Base-by-base conservation (phyloP, 1,284 basidiomycete genomes). In the Sphagnurus paluster region DNA sequence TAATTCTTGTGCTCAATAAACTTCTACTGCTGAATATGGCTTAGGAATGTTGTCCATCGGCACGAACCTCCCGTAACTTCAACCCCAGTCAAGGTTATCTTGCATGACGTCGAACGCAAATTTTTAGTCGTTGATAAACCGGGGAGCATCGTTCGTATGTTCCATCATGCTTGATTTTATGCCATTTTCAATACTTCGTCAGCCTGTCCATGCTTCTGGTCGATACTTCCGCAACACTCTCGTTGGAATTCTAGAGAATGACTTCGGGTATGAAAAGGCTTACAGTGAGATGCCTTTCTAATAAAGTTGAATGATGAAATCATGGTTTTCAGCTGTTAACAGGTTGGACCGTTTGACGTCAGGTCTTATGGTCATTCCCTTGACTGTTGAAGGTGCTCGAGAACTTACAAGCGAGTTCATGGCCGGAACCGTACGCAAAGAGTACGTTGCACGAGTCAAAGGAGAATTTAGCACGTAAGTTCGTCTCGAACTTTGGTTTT, bases 21-120 rank as follows among this genome's bases (percentile, higher is more conserved):
- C 35, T 35, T 39, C 26, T 34, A n/a, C 19, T 14, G 36, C 16
- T 25, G 28, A 40, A 50, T 45, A 32, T 23, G 16, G 37, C 26
- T 20, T 53, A 96, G 93, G 60, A 98, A 98, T 63, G 81, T 93
- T 4, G 93, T 96, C 2, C 95, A 98, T 67, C 76, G 93, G 13
- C 97, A 99, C 64, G 97, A 99, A 67, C 96, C 97, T 3, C 93
- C 97, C 0, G 87, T 99, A 2, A 90, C 93, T 1, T 85, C 90
- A 5, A 90, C 80, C 8, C 90, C 92, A 0, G 84, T 99, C 42
- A 80, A 86, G 53, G 80, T 99, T 36, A 72, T 98, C 5, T 70
- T 83, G 16, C 80, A 87, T 36, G 91, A 98, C 65, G 75, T 76
- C 13, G 83, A 90, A 52, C 80, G 85, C 28, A 80, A 90, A 50